Evolutionary conservation across 1,284 basidiomycete genomes (phyloP).

Genomic region (Microbotryum violaceum): DNA sequence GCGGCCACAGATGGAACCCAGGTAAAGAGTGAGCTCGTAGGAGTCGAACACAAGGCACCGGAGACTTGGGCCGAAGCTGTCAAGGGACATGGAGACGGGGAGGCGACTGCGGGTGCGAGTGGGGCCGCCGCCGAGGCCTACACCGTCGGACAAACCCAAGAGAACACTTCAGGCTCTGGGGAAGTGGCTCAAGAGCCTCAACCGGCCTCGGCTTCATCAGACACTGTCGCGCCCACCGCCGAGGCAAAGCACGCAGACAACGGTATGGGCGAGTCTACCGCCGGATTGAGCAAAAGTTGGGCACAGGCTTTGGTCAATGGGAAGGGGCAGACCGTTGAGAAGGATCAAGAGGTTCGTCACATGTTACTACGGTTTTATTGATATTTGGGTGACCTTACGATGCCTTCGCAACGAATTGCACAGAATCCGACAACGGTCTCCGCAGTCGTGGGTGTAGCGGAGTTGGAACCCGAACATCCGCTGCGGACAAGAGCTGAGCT

Average conservation of each 20-base stretch:
- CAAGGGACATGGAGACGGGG: neutral
- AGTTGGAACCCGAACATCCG: slow-evolving; percentile 31
- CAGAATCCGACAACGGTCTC: too few relatives aligned
- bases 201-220: neutral
- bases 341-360: neutral
- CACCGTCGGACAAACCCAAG: neutral
- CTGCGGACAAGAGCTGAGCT: slow-evolving; percentile 57
- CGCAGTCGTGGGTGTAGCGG: neutral
- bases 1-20: neutral
- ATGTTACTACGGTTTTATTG: too few relatives aligned
- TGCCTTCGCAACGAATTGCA: too few relatives aligned
- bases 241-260: too few relatives aligned
- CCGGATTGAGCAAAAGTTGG: slow-evolving; percentile 47
- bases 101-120: neutral
- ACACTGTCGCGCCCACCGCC: too few relatives aligned
- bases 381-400: too few relatives aligned
- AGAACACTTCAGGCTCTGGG: neutral
- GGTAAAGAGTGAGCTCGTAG: neutral
- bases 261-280: too few relatives aligned
- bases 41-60: too few relatives aligned
- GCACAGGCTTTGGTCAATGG: slow-evolving; percentile 38
- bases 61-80: neutral
- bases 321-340: slow-evolving; percentile 13
- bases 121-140: too few relatives aligned
- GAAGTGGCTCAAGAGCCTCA: neutral